A percentile compares a stretch with the other conserved stretches of the same genome.
These are phyloP conservation scores for Cicer yamashitae DNA, from an alignment of 306 rosid genomes.

Conservation along the genomic window DNA sequence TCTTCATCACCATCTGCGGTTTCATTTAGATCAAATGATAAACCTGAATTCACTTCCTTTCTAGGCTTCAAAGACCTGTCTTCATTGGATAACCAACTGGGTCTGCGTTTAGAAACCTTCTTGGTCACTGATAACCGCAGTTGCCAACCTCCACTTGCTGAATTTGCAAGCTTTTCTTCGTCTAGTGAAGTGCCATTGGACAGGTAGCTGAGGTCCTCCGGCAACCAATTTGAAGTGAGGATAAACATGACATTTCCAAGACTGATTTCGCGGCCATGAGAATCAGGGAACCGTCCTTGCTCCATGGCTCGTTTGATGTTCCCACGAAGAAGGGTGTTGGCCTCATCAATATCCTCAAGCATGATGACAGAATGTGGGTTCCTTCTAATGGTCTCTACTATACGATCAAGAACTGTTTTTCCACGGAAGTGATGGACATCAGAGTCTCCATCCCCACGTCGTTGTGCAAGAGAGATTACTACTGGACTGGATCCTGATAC, in stretches of 20 bases:
- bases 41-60: slow-evolving; percentile 53
- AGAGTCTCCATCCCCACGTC: slow-evolving; percentile 63
- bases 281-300: slow-evolving; percentile 79
- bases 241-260: slow-evolving; percentile 82
- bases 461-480: slow-evolving; percentile 63
- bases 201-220: slow-evolving; percentile 67
- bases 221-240: slow-evolving; percentile 83
- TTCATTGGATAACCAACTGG: slow-evolving; percentile 63
- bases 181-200: slow-evolving; percentile 56
- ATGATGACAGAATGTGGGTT: slow-evolving; percentile 81
- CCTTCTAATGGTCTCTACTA: slow-evolving; percentile 80
- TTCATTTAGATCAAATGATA: slow-evolving; percentile 87
- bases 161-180: slow-evolving; percentile 66
- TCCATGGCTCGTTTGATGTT: slow-evolving; percentile 87
- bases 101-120: slow-evolving; percentile 70
- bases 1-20: slow-evolving; percentile 69
- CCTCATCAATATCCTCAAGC: slow-evolving; percentile 85
- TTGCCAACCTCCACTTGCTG: slow-evolving; percentile 73
- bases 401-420: slow-evolving; percentile 79
- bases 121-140: slow-evolving; percentile 65
- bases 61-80: slow-evolving; percentile 68
- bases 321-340: slow-evolving; percentile 62
- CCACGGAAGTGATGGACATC: slow-evolving; percentile 74
- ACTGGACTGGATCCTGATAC: slow-evolving; percentile 76
- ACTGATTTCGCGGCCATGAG: slow-evolving; percentile 91